phyloP scores from a whole-genome alignment of 164 flowering plant genomes.

The Malania oleifera region DNA sequence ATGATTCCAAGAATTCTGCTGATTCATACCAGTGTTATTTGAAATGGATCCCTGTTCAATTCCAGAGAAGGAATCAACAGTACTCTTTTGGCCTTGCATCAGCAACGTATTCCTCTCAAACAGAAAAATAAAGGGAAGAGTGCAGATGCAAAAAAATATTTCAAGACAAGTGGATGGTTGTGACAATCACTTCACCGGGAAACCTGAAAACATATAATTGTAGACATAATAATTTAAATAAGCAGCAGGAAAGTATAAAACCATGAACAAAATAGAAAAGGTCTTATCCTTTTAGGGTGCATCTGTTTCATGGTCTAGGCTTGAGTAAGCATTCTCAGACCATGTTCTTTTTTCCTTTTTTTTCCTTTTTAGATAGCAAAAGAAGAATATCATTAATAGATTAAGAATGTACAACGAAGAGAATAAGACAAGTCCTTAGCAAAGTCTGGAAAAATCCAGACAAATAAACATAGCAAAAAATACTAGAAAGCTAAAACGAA shows the following conservation, averaged over 20 bases:
- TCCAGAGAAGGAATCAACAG: slow-evolving; percentile 40
- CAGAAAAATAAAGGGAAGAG: not conserved
- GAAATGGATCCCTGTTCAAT: slow-evolving; percentile 51
- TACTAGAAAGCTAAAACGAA: no score
- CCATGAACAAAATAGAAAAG: not conserved
- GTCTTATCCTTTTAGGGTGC: not conserved
- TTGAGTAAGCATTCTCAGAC: no score
- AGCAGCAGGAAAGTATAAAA: not conserved
- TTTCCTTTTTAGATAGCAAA: no score
- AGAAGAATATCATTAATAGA: no score
- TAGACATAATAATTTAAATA: slow-evolving; percentile 3
- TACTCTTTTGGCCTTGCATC: slow-evolving; percentile 66
- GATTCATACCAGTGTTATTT: slow-evolving; percentile 30
- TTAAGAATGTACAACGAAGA: no score
- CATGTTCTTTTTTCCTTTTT: no score
- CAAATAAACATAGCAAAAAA: no score
- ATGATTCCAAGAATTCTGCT: slow-evolving; percentile 41
- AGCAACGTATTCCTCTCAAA: slow-evolving; percentile 6
- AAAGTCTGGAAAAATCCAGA: no score
- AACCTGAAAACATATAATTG: slow-evolving; percentile 5
- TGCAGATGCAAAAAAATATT: not conserved
- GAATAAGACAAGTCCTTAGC: no score
- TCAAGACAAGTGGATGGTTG: not conserved
- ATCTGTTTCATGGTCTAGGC: no score
- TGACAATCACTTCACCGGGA: not conserved